These are phyloP conservation scores for Pseudogymnoascus sp. DNA, from an alignment of 2,329 filamentous ascomycete species.

Conservation along the genomic window DNA sequence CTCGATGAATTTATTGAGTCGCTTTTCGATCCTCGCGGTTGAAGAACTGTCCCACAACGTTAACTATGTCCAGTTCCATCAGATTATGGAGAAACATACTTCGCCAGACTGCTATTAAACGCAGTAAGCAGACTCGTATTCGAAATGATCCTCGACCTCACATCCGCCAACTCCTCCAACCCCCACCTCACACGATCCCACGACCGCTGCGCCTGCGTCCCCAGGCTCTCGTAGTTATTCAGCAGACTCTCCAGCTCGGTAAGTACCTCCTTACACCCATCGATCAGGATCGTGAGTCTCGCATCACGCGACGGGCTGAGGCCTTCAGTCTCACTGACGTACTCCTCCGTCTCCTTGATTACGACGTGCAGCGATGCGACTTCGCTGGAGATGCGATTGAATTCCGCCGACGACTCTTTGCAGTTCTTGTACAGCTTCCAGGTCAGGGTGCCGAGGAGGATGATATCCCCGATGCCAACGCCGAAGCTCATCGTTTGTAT, in stretches of 20 bases:
- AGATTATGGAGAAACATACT: slow-evolving; percentile 18
- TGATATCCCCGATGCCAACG: slow-evolving; percentile 14
- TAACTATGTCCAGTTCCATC: no score
- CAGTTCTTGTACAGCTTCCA: slow-evolving; percentile 27
- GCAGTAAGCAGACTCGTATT: slow-evolving; percentile 25
- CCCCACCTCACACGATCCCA: slow-evolving; percentile 30
- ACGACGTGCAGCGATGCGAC: slow-evolving; percentile 27
- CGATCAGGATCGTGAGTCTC: slow-evolving; percentile 21
- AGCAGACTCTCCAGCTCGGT: slow-evolving; percentile 25
- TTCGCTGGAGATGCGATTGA: slow-evolving; percentile 24
- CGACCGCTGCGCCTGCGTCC: slow-evolving; percentile 26
- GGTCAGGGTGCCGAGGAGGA: slow-evolving; percentile 13
- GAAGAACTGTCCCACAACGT: slow-evolving; percentile 21
- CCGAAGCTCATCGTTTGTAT: not conserved
- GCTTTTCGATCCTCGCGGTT: slow-evolving; percentile 24
- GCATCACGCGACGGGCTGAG: slow-evolving; percentile 22
- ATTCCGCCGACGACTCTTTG: slow-evolving; percentile 28
- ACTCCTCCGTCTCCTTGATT: slow-evolving; percentile 27
- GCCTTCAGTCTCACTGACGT: slow-evolving; percentile 20
- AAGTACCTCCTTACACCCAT: slow-evolving; percentile 22
- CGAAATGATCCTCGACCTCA: slow-evolving; percentile 24
- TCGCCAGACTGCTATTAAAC: slow-evolving; percentile 25
- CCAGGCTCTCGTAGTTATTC: slow-evolving; percentile 24
- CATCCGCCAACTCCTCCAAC: slow-evolving; percentile 25
- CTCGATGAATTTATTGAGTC: slow-evolving; percentile 25